These are phyloP conservation scores for Solidago caesia DNA, from an alignment of 129 eudicot genomes.

Conservation along the genomic window DNA sequence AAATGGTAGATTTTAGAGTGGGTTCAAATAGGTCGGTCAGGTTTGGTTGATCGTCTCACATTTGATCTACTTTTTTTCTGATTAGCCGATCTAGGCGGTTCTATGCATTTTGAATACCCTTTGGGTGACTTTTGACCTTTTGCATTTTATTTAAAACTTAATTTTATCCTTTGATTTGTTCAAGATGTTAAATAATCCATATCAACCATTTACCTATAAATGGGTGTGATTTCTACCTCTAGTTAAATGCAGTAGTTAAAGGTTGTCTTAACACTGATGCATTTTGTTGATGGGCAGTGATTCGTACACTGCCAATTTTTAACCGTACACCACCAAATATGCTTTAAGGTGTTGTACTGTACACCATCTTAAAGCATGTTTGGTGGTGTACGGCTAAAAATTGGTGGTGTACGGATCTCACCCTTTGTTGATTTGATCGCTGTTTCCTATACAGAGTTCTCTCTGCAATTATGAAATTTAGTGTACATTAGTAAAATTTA, in stretches of 20 bases:
- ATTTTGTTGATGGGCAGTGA: not conserved
- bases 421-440: not conserved
- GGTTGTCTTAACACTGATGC: not conserved
- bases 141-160: not conserved
- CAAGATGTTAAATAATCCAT: not conserved
- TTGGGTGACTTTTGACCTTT: not conserved
- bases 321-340: too few relatives aligned
- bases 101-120: not conserved
- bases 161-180: not conserved
- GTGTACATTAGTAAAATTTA: not conserved
- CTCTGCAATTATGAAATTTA: not conserved
- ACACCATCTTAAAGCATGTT: too few relatives aligned
- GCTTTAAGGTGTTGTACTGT: too few relatives aligned
- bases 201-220: not conserved
- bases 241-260: not conserved
- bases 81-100: not conserved
- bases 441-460: not conserved
- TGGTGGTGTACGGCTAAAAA: too few relatives aligned
- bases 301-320: too few relatives aligned
- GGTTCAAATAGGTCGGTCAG: not conserved
- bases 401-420: too few relatives aligned
- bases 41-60: not conserved
- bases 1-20: not conserved
- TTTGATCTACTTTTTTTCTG: not conserved
- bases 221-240: not conserved